Evolutionary conservation across 352 stramenopile genomes (phyloP).

Genomic region (Phytophthora pistaciae): DNA sequence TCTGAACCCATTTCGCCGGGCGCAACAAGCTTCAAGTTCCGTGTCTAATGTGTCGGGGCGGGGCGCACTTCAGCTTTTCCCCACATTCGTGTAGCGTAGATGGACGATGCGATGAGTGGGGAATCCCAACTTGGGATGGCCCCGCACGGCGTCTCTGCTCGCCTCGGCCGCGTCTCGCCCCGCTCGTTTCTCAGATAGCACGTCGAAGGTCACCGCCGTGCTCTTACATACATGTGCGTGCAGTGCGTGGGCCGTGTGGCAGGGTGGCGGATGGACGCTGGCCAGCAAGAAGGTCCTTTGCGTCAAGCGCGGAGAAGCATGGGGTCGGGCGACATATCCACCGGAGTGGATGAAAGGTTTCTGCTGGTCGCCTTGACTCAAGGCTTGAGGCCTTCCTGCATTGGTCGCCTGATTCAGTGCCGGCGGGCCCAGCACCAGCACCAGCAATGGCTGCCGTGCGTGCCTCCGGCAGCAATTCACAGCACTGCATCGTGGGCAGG

Average conservation of each 20-base stretch:
- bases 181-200: constrained; percentile 24
- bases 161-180: not conserved
- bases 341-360: not conserved
- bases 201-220: not conserved
- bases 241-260: not conserved
- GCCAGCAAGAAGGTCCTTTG: not conserved
- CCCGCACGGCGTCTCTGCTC: not conserved
- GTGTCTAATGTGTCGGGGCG: not conserved
- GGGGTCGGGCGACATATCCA: not conserved
- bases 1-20: constrained; percentile 5
- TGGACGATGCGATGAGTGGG: not conserved
- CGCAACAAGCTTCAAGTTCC: not conserved
- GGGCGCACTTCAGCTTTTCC: not conserved
- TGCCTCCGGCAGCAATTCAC: not conserved
- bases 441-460: not conserved
- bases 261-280: not conserved
- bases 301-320: constrained; percentile 1
- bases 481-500: not conserved
- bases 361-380: not conserved
- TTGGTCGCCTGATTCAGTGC: too few relatives aligned
- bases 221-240: not conserved
- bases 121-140: not conserved
- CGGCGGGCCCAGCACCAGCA: not conserved
- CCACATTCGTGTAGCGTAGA: not conserved
- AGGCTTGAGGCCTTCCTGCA: too few relatives aligned